Base-by-base conservation (phyloP, 352 stramenopile genomes). In the Phytophthora pluvialis region DNA sequence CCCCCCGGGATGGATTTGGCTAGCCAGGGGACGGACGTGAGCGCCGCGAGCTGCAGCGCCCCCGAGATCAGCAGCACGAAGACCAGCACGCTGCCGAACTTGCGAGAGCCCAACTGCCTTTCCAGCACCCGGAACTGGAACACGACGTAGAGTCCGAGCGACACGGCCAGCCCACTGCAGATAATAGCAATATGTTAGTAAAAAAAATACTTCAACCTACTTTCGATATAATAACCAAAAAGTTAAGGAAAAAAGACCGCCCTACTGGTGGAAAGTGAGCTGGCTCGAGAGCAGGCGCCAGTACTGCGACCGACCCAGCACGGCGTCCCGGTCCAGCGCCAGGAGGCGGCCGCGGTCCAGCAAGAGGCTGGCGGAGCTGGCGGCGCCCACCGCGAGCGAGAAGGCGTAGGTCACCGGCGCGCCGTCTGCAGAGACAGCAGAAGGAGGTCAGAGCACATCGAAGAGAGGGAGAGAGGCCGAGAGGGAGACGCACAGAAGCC, bases 51-150 rank as follows among this genome's bases (percentile, higher is more conserved):
- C 54, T 92, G 66, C 46, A 93, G 39, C 13, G 62, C 68, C 8
- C 76, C 80, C 16, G 68, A 81, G 50, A 86, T 72, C 5, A 79
- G 32, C 54, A 90, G 61, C 26, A 90, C 65, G 44, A 91, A 94
- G 40, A 93, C 67, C 15, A 90, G 31, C 6, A 91, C 39, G 54
- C 85, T 94, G 29, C 88, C 86, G 52, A 94, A 96, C 59, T 96
- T 96, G 49, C 86, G 82, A 56, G 88, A 94, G 11, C 88, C 88
- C 83, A 96, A 80, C 71, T 94, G 72, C 2, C 88, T 77, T 62
- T 96, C 88, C 16, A 96, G 64, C 21, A 94, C 72, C 43, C 88
- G 84, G 68, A 90, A 94, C 75, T 94, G 84, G 75, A 93, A 96
- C 57, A 96, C 78, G 44, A 88, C 70, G 54, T 96, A 96, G 40